Evolutionary conservation across 2,329 filamentous ascomycete species (phyloP).

Genomic region (Exophiala xenobiotica): DNA sequence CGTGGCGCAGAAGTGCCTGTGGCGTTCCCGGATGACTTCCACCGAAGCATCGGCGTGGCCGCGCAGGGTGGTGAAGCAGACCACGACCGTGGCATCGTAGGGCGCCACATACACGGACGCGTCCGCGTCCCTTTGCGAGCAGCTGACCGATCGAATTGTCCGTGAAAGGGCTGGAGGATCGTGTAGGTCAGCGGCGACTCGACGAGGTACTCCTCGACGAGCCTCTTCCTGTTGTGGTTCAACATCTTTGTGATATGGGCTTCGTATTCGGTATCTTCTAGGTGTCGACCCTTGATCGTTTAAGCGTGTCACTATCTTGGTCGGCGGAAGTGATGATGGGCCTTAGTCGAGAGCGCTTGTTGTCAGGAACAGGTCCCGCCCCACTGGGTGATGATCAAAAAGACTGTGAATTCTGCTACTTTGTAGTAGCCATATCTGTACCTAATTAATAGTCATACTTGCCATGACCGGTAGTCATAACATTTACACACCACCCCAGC

Average conservation of each 20-base stretch:
- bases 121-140: neutral
- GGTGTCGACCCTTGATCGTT: too few relatives aligned
- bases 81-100: neutral
- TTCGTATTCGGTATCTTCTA: too few relatives aligned
- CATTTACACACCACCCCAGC: conserved; percentile 52
- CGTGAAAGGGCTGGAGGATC: conserved; percentile 6
- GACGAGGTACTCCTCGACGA: neutral
- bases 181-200: neutral
- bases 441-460: neutral
- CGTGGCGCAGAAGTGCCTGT: conserved; percentile 2
- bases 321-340: too few relatives aligned
- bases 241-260: neutral
- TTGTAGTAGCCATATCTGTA: conserved; percentile 1
- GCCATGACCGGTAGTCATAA: neutral
- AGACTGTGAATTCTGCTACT: too few relatives aligned
- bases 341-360: neutral
- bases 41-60: conserved; percentile 3
- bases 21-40: conserved; percentile 5
- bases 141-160: conserved; percentile 4
- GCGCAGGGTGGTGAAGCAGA: neutral
- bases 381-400: too few relatives aligned
- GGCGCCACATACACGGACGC: neutral
- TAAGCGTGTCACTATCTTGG: too few relatives aligned
- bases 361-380: conserved; percentile 1
- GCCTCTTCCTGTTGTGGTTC: neutral